phyloP scores from a whole-genome alignment of 108 stramenopile genomes.

The Cyclotella kingstonii region DNA sequence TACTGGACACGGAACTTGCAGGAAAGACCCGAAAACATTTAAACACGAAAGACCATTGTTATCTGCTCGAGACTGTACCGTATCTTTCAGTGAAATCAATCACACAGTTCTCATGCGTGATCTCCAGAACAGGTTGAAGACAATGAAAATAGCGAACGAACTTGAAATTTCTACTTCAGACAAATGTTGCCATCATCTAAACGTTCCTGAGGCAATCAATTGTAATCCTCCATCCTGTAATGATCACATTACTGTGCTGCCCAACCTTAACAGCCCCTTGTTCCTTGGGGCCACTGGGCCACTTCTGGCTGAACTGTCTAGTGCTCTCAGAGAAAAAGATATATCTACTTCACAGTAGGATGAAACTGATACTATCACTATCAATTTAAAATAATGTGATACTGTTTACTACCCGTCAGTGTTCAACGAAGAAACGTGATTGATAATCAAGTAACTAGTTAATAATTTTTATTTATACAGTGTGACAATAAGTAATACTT shows the following conservation, averaged over 20 bases:
- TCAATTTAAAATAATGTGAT: no score
- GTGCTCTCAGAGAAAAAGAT: slow-evolving; percentile 3
- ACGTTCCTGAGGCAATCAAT: neutral
- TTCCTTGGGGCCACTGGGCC: slow-evolving; percentile 25
- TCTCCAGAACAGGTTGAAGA: slow-evolving; percentile 29
- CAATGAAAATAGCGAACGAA: slow-evolving; percentile 28
- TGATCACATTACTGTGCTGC: neutral
- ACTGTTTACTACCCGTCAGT: no score
- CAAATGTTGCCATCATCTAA: neutral
- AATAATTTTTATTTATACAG: no score
- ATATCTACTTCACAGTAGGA: no score
- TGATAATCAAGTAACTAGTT: no score
- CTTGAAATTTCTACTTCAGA: slow-evolving; percentile 20
- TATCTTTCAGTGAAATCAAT: slow-evolving; percentile 3
- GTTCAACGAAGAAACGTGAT: no score
- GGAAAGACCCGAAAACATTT: neutral
- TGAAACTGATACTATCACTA: no score
- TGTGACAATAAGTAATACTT: no score
- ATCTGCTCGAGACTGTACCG: no score
- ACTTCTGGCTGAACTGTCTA: slow-evolving; percentile 29
- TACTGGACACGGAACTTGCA: slow-evolving; percentile 30
- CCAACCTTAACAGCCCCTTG: slow-evolving; percentile 7
- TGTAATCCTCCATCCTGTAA: neutral
- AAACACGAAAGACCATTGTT: neutral
- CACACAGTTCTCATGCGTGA: slow-evolving; percentile 29